Evolutionary conservation across 148 eudicot species (phyloP).

Genomic region (Rhododendron vialii): DNA sequence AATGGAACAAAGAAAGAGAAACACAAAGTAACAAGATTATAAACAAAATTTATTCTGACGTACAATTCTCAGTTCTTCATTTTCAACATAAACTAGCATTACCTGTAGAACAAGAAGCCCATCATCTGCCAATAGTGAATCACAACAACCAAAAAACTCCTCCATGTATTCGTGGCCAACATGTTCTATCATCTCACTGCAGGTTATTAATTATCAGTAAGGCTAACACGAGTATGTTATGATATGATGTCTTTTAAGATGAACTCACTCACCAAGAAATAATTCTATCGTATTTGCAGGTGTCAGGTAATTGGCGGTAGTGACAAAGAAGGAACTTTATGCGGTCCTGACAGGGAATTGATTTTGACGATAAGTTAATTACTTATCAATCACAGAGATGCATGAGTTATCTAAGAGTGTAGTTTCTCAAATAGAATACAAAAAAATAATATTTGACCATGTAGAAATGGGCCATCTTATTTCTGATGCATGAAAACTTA

Average conservation of each 20-base stretch:
- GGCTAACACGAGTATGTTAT: background rate
- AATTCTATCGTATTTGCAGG: constrained; percentile 63
- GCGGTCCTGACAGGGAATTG: constrained; percentile 44
- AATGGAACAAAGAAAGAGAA: background rate
- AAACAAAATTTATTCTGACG: background rate
- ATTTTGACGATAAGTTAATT: background rate
- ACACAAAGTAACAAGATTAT: background rate
- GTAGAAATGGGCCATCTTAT: background rate
- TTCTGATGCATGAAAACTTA: background rate
- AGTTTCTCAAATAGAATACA: too few relatives aligned
- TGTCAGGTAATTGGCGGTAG: constrained; percentile 62
- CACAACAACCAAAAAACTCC: constrained; percentile 67
- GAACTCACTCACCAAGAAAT: constrained; percentile 62
- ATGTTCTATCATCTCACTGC: constrained; percentile 87
- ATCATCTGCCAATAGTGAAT: constrained; percentile 54
- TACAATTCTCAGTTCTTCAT: background rate
- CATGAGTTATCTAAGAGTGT: background rate
- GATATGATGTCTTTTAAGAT: background rate
- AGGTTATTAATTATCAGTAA: background rate
- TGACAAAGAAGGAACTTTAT: constrained; percentile 74
- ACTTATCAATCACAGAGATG: background rate
- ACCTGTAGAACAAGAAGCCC: constrained; percentile 91
- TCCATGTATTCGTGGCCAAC: constrained; percentile 84
- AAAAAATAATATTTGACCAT: too few relatives aligned
- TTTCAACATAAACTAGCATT: background rate